A percentile compares a stretch with the other conserved stretches of the same genome.
These are phyloP conservation scores for Hortaea sp. DNA, from an alignment of 2,329 filamentous ascomycete genomes.

Conservation along the genomic window DNA sequence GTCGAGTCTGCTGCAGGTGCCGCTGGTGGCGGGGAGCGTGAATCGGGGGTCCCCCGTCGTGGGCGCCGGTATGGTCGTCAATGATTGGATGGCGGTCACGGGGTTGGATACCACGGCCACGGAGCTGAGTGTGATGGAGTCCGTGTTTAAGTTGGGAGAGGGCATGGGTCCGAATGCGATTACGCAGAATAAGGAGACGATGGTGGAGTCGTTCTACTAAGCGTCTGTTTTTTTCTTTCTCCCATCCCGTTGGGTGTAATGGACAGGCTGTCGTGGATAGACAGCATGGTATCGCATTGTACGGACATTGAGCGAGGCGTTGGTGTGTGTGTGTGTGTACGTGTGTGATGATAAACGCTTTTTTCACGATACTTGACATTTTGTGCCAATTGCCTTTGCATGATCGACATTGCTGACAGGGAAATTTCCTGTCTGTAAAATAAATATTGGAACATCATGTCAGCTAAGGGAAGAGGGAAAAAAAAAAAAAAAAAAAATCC, in stretches of 20 bases:
- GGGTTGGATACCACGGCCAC: constrained; percentile 94
- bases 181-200: constrained; percentile 85
- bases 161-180: constrained; percentile 63
- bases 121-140: constrained; percentile 91
- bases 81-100: constrained; percentile 96
- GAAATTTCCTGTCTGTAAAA: too few species aligned
- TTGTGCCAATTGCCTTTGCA: too few species aligned
- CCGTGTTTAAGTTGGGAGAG: constrained; percentile 88
- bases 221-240: constrained; percentile 2
- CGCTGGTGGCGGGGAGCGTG: constrained; percentile 84
- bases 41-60: constrained; percentile 91
- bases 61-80: constrained; percentile 93
- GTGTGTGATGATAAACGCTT: too few species aligned
- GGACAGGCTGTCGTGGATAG: neutral
- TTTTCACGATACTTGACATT: too few species aligned
- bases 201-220: constrained; percentile 98
- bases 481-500: too few species aligned
- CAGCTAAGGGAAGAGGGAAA: too few species aligned
- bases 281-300: neutral
- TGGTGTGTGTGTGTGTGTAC: neutral
- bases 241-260: neutral
- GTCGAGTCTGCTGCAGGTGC: constrained; percentile 84
- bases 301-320: constrained; percentile 3
- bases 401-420: too few species aligned
- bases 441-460: too few species aligned